A percentile compares a stretch with the other conserved stretches of the same genome.
phyloP scores from a whole-genome alignment of 345 rosid species.

The Salix suchowensis region DNA sequence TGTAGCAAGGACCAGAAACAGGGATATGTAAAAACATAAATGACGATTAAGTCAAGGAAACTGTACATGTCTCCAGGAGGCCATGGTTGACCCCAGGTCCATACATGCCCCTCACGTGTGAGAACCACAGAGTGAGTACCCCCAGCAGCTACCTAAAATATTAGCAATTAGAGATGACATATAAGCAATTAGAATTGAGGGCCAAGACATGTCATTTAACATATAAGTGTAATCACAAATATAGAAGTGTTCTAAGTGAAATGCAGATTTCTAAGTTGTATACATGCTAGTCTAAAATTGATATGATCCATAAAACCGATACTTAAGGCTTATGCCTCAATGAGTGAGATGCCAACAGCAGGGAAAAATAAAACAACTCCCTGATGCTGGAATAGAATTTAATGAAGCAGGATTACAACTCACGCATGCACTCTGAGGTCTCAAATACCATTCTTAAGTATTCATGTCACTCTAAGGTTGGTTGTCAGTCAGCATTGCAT shows the following conservation, averaged over 20 bases:
- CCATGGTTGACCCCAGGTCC: constrained; percentile 99
- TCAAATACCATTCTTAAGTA: neutral
- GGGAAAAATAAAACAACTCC: neutral
- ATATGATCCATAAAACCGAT: neutral
- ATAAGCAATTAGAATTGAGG: constrained; percentile 15
- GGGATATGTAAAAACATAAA: neutral
- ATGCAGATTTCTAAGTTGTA: neutral
- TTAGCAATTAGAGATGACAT: constrained; percentile 12
- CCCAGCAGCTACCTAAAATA: constrained; percentile 88
- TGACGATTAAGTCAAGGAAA: constrained; percentile 3
- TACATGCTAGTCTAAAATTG: neutral
- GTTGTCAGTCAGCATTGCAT: neutral
- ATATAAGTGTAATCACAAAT: neutral
- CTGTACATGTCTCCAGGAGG: constrained; percentile 99
- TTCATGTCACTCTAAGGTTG: neutral
- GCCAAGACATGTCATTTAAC: neutral
- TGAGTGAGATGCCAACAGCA: neutral
- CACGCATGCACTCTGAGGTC: neutral
- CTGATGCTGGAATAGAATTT: neutral
- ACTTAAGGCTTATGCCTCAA: neutral
- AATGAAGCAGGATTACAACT: neutral
- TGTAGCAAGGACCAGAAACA: neutral
- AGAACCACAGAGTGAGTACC: constrained; percentile 99
- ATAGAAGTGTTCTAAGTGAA: neutral
- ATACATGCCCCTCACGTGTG: constrained; percentile 81